Conservation (phyloP, 2,329 filamentous ascomycete genomes). For the Calonectria hongkongensis region DNA sequence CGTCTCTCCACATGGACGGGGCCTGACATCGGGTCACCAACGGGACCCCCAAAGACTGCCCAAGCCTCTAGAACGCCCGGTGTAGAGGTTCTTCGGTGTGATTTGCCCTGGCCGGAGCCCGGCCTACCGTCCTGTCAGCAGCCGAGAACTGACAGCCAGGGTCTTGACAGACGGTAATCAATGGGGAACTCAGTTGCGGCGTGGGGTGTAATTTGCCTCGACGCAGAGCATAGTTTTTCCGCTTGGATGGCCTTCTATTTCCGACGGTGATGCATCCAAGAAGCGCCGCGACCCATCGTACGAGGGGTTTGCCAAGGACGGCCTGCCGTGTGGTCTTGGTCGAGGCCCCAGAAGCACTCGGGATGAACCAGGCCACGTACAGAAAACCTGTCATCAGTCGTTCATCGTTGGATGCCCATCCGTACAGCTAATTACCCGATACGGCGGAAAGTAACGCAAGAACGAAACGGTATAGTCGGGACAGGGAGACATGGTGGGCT, state of each 20-base stretch:
- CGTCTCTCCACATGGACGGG: constrained; percentile 51
- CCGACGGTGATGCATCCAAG: constrained; percentile 32
- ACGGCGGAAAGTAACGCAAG: constrained; percentile 39
- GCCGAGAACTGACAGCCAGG: constrained; percentile 37
- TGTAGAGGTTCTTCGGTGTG: constrained; percentile 36
- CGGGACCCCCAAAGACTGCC: constrained; percentile 42
- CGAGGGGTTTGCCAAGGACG: constrained; percentile 47
- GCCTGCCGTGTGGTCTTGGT: constrained; percentile 41
- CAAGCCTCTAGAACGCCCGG: constrained; percentile 36
- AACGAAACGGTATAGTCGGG: constrained; percentile 39
- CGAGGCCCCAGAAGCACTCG: constrained; percentile 41
- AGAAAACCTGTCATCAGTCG: constrained; percentile 22
- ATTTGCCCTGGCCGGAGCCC: constrained; percentile 41
- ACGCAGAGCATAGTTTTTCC: constrained; percentile 42
- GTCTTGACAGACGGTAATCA: constrained; percentile 39
- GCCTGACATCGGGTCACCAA: constrained; percentile 48
- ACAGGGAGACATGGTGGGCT: constrained; percentile 25
- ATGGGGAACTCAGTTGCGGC: constrained; percentile 45
- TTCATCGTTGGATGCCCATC: constrained; percentile 20
- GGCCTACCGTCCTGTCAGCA: constrained; percentile 38
- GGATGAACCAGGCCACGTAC: constrained; percentile 35
- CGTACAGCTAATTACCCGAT: constrained; percentile 37
- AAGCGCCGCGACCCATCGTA: constrained; percentile 48
- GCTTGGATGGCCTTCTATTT: constrained; percentile 30
- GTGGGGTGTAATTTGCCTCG: constrained; percentile 44